Evolutionary conservation across 2,329 filamentous ascomycete species (phyloP).

Genomic region (Colletotrichum salicis): DNA sequence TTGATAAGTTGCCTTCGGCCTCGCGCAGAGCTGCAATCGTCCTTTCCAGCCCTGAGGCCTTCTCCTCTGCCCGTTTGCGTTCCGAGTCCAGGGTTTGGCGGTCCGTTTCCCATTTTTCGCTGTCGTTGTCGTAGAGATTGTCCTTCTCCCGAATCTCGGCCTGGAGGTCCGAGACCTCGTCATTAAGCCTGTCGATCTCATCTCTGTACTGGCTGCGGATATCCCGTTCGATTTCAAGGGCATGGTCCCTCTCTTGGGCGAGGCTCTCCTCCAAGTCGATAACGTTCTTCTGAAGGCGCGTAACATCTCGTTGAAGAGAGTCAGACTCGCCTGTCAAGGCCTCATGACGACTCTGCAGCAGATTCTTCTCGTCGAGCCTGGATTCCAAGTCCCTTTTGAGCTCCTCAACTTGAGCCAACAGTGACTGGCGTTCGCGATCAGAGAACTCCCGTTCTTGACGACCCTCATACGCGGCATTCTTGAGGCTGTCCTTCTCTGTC

Average conservation of each 20-base stretch:
- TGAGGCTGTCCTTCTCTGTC: constrained; percentile 57
- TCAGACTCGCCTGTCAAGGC: constrained; percentile 73
- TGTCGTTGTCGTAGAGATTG: constrained; percentile 75
- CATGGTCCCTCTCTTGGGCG: constrained; percentile 66
- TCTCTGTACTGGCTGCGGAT: constrained; percentile 57
- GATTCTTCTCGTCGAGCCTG: constrained; percentile 72
- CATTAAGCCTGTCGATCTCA: constrained; percentile 62
- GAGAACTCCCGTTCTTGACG: constrained; percentile 56
- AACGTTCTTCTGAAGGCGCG: constrained; percentile 58
- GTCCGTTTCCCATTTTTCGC: constrained; percentile 77
- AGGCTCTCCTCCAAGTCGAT: constrained; percentile 60
- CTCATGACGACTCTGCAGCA: constrained; percentile 76
- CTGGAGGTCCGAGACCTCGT: constrained; percentile 71
- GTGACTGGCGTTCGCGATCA: constrained; percentile 50
- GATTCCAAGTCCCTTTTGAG: constrained; percentile 69
- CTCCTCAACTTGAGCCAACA: constrained; percentile 63
- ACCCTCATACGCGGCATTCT: constrained; percentile 55
- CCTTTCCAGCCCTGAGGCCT: constrained; percentile 73
- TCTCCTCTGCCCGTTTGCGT: constrained; percentile 73
- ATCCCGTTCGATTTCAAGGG: constrained; percentile 69
- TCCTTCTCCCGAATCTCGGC: constrained; percentile 76
- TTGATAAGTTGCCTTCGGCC: constrained; percentile 73
- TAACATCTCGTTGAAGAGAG: constrained; percentile 73
- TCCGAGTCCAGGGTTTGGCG: constrained; percentile 73
- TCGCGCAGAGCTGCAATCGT: constrained; percentile 78